Evolutionary conservation across 106 monocot genomes (phyloP), one percentile per base, ranked within the genome.

Genomic region (Hemerocallis citrina): DNA sequence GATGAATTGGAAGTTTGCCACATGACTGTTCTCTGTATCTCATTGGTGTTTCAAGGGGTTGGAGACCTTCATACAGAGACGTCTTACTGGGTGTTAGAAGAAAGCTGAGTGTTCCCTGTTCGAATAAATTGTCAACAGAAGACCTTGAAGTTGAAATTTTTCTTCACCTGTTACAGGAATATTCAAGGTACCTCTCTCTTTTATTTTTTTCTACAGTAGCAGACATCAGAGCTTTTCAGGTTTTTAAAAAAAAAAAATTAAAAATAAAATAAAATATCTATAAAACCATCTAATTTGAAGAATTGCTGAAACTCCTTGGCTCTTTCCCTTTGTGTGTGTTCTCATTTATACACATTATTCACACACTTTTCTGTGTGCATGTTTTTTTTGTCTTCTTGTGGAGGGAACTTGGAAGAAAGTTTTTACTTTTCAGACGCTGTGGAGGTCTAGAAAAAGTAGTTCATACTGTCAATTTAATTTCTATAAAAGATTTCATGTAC

Each of bases 111-210:
- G 48, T 98, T 45, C 81, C 74, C 9, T 98, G 96, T 74, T 91
- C 96, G 14, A 77, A 70, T 50, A 92, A 81, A 80, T 57, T 98
- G 50, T 64, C 79, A 27, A 98, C 96, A 6, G 84, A 79, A 69
- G 96, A 98, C 42, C 88, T 98, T 50, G 96, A 98, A 67, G 84
- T 75, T 24, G 91, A 98, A 80, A 92, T 98, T 63, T 98, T 88
- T 68, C 76, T 92, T 61, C 88, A 98, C 42, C 65, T 98, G 27
- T 57, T 96, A 55, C 69, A 85, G 34, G 96, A 91, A 74, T 85
- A 98, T 74, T 85, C 96, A 63, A 92, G 95, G 95, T 96, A 81
- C 31, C 6, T 32, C n/a, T 15, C 12, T 9, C 19, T 39, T 59
- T 38, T 32, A 14, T 38, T 34, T 3, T 58, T 22, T n/a, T n/a